Percentiles rank a stretch among this genome's conserved stretches.
Evolutionary conservation across 306 rosid species (phyloP).

Genomic region (Cucurbita ficifolia): DNA sequence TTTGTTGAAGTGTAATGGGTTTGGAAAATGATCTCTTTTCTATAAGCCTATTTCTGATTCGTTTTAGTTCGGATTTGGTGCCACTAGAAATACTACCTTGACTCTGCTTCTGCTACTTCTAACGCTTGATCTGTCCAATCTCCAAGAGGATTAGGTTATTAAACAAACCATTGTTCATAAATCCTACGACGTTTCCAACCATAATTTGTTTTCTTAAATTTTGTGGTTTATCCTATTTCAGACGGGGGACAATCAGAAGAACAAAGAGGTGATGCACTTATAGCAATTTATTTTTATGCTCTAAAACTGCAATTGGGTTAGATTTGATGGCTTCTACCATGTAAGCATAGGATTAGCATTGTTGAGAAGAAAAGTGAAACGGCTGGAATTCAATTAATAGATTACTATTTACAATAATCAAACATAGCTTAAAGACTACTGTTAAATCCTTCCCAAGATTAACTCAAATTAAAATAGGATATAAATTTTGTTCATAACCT

Average conservation of each 20-base stretch:
- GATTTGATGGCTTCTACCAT: background rate
- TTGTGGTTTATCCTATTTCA: too few relatives aligned
- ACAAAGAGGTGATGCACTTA: too few relatives aligned
- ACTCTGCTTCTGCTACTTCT: too few relatives aligned
- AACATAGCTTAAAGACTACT: background rate
- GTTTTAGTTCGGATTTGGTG: too few relatives aligned
- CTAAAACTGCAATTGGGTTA: background rate
- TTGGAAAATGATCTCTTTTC: background rate
- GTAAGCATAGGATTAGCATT: background rate
- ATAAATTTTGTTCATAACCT: background rate
- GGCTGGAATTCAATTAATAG: background rate
- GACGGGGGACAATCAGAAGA: too few relatives aligned
- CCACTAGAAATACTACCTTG: too few relatives aligned
- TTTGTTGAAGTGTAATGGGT: background rate
- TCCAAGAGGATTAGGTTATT: too few relatives aligned
- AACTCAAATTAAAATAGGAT: background rate
- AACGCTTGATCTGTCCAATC: too few relatives aligned
- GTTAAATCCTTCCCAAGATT: background rate
- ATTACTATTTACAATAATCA: background rate
- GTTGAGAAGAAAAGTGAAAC: background rate
- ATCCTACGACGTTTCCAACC: too few relatives aligned
- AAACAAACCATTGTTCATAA: too few relatives aligned
- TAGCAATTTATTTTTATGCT: background rate
- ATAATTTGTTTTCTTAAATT: too few relatives aligned
- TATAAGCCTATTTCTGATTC: too few relatives aligned